phyloP scores from a whole-genome alignment of 2,329 filamentous ascomycete species.

The Emmonsia crescens region DNA sequence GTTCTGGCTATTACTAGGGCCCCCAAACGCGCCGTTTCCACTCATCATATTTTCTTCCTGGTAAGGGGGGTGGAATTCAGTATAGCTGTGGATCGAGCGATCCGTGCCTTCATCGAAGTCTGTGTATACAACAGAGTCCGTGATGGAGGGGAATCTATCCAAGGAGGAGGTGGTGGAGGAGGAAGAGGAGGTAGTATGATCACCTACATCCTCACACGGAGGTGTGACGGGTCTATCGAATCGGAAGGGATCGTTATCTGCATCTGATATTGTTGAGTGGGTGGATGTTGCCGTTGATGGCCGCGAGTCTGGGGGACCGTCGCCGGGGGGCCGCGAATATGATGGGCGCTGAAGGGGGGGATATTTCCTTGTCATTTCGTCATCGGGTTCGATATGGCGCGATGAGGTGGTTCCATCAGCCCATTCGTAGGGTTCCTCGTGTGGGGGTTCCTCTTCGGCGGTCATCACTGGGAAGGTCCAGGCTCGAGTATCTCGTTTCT shows the following conservation, averaged over 20 bases:
- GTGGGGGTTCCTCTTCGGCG: slow-evolving; percentile 10
- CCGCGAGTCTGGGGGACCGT: slow-evolving; percentile 26
- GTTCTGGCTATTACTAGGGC: not conserved
- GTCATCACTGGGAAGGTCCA: slow-evolving; percentile 45
- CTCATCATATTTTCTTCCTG: not conserved
- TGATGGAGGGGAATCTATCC: slow-evolving; percentile 33
- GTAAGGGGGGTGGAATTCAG: not conserved
- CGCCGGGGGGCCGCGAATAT: not conserved
- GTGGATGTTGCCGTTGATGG: slow-evolving; percentile 30
- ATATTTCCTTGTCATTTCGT: slow-evolving; percentile 7
- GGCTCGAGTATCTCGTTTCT: slow-evolving; percentile 37
- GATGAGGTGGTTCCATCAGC: slow-evolving; percentile 3
- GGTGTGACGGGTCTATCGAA: slow-evolving; percentile 28
- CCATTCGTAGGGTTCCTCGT: slow-evolving; percentile 13
- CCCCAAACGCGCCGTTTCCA: not conserved
- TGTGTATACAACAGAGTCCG: slow-evolving; percentile 39
- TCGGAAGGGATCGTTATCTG: slow-evolving; percentile 34
- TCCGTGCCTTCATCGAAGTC: slow-evolving; percentile 28
- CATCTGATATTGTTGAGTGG: slow-evolving; percentile 25
- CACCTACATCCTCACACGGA: slow-evolving; percentile 4
- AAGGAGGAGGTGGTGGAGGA: slow-evolving; percentile 15
- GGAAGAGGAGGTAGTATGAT: not conserved
- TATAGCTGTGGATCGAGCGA: not conserved
- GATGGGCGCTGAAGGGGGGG: not conserved
- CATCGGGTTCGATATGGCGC: slow-evolving; percentile 14